Evolutionary conservation across 106 monocot genomes (phyloP).

Genomic region (Ottelia alismoides): DNA sequence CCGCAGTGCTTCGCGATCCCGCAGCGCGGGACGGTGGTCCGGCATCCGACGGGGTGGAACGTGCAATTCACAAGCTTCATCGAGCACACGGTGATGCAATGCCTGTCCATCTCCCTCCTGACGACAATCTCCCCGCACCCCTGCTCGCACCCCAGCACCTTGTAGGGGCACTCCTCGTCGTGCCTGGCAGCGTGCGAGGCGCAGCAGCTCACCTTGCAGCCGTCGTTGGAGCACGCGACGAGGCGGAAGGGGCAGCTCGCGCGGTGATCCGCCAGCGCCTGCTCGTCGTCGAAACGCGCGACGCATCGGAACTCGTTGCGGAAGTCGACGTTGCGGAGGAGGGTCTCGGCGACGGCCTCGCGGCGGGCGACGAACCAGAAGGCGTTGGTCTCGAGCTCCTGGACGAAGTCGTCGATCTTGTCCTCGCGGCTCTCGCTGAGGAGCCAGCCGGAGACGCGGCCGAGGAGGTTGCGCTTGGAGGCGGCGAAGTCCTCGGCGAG

Average conservation of each 20-base stretch:
- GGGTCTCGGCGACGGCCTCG: not conserved
- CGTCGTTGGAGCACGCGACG: no score
- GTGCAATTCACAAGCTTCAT: no score
- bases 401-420: constrained; percentile 1
- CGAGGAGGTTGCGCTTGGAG: not conserved
- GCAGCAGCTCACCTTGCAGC: no score
- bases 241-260: no score
- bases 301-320: not conserved
- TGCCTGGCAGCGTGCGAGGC: no score
- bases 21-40: not conserved
- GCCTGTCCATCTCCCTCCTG: constrained; percentile 1
- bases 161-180: not conserved
- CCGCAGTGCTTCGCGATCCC: not conserved
- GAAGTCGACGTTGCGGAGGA: no score
- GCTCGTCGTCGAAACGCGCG: not conserved
- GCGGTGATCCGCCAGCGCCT: not conserved
- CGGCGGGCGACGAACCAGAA: not conserved
- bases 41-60: no score
- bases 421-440: no score
- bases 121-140: not conserved
- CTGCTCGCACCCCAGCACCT: no score
- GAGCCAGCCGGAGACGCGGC: constrained; percentile 1
- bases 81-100: no score
- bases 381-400: not conserved
- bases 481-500: not conserved